Percentiles rank a stretch among this genome's conserved stretches.
These are phyloP conservation scores for Penicillium brasilianum DNA, from an alignment of 2,329 filamentous ascomycete genomes.

Conservation along the genomic window DNA sequence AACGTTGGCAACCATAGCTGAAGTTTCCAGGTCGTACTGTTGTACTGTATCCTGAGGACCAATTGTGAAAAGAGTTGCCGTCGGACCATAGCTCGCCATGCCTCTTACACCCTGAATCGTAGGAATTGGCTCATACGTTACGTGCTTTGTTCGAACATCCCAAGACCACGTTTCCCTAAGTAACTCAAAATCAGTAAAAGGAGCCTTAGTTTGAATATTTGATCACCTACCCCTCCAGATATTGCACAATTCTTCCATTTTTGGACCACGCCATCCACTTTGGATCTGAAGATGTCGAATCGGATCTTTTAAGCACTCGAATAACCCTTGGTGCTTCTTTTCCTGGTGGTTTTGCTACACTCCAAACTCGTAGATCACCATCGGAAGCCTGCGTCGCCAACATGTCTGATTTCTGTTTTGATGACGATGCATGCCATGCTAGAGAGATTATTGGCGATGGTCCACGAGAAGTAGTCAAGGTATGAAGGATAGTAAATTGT, in stretches of 20 bases:
- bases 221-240: slow-evolving; percentile 77
- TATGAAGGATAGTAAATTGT: slow-evolving; percentile 91
- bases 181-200: not conserved
- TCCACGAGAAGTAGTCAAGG: slow-evolving; percentile 78
- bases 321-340: slow-evolving; percentile 84
- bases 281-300: slow-evolving; percentile 72
- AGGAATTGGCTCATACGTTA: slow-evolving; percentile 86
- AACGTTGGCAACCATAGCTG: slow-evolving; percentile 81
- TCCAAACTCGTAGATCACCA: slow-evolving; percentile 94
- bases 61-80: slow-evolving; percentile 89
- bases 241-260: slow-evolving; percentile 94
- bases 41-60: slow-evolving; percentile 88
- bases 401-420: slow-evolving; percentile 97
- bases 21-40: slow-evolving; percentile 91
- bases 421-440: slow-evolving; percentile 94
- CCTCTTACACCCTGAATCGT: slow-evolving; percentile 81
- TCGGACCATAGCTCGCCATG: slow-evolving; percentile 85
- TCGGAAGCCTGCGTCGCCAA: slow-evolving; percentile 89
- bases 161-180: slow-evolving; percentile 87
- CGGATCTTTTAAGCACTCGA: slow-evolving; percentile 78
- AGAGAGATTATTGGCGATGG: slow-evolving; percentile 87
- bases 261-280: slow-evolving; percentile 99
- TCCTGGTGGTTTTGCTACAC: slow-evolving; percentile 79
- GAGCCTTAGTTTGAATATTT: not conserved
- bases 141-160: slow-evolving; percentile 98